phyloP scores from a whole-genome alignment of 108 stramenopile genomes.

The Cyclotella distinguenda region DNA sequence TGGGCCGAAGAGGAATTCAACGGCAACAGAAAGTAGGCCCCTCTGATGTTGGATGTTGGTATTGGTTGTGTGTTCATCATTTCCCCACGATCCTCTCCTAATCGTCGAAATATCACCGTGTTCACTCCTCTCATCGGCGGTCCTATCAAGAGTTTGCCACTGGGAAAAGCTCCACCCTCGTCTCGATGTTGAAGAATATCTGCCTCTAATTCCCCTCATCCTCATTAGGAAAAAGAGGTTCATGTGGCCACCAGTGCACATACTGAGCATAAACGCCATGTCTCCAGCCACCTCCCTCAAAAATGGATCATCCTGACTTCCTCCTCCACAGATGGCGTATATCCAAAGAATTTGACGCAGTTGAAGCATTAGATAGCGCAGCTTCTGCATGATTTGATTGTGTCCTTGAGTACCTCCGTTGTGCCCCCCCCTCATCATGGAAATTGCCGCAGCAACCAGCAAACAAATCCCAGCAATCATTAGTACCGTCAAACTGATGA shows the following conservation, averaged over 20 bases:
- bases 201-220: slow-evolving; percentile 46
- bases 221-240: slow-evolving; percentile 71
- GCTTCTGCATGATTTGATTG: slow-evolving; percentile 41
- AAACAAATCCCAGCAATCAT: slow-evolving; percentile 60
- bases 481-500: slow-evolving; percentile 70
- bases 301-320: slow-evolving; percentile 64
- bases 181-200: slow-evolving; percentile 28
- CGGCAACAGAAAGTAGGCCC: slow-evolving; percentile 69
- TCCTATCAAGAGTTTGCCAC: slow-evolving; percentile 3
- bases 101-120: slow-evolving; percentile 35
- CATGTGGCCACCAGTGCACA: slow-evolving; percentile 71
- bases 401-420: slow-evolving; percentile 24
- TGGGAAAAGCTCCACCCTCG: slow-evolving; percentile 23
- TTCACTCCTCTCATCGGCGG: neutral
- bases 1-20: slow-evolving; percentile 87
- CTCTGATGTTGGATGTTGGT: slow-evolving; percentile 32
- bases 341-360: slow-evolving; percentile 80
- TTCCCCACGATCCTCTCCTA: slow-evolving; percentile 41
- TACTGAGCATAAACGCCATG: slow-evolving; percentile 56
- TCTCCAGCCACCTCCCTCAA: slow-evolving; percentile 80
- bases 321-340: slow-evolving; percentile 79
- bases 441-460: slow-evolving; percentile 74
- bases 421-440: slow-evolving; percentile 64
- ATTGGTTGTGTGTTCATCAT: slow-evolving; percentile 7
- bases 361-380: slow-evolving; percentile 55